A percentile compares a stretch with the other conserved stretches of the same genome.
These are phyloP conservation scores for Arabidopsis arenosa DNA, from an alignment of 345 rosid species.

Conservation along the genomic window DNA sequence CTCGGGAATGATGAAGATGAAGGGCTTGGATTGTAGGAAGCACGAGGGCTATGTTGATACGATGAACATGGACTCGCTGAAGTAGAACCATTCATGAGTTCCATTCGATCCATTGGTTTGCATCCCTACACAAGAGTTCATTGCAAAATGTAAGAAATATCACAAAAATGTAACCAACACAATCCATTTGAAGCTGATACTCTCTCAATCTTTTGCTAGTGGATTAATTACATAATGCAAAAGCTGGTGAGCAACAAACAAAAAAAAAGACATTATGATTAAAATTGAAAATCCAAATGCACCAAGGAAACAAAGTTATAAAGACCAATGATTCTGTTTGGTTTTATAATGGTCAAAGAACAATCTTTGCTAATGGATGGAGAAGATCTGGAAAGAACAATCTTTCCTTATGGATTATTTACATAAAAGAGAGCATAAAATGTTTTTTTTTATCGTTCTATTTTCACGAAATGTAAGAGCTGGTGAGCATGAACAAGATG, in stretches of 20 bases:
- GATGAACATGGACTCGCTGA: conserved; percentile 96
- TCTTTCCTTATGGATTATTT: not conserved
- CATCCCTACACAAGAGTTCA: conserved; percentile 65
- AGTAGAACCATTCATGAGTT: conserved; percentile 77
- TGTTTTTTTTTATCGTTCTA: not conserved
- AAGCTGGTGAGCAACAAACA: conserved; percentile 21
- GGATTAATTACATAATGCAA: not conserved
- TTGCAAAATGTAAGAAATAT: not conserved
- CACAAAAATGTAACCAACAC: conserved; percentile 1
- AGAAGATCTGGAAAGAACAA: conserved; percentile 12
- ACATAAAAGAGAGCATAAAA: conserved; percentile 1
- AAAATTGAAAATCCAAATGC: conserved; percentile 22
- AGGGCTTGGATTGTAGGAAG: conserved; percentile 93
- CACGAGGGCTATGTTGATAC: conserved; percentile 87
- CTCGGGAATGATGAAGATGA: conserved; percentile 66
- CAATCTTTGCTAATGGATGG: conserved; percentile 23
- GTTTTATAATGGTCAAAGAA: conserved; percentile 20
- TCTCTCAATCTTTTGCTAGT: not conserved
- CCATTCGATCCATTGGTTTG: conserved; percentile 83
- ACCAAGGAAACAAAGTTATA: conserved; percentile 5
- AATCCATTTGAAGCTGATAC: not conserved
- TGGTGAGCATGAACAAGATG: conserved; percentile 7
- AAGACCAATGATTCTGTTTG: conserved; percentile 34
- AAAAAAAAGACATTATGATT: conserved; percentile 9
- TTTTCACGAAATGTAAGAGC: not conserved